These are phyloP conservation scores for Gamsiella multidivaricata DNA, from an alignment of 192 early-diverging fungal genomes.

Conservation along the genomic window DNA sequence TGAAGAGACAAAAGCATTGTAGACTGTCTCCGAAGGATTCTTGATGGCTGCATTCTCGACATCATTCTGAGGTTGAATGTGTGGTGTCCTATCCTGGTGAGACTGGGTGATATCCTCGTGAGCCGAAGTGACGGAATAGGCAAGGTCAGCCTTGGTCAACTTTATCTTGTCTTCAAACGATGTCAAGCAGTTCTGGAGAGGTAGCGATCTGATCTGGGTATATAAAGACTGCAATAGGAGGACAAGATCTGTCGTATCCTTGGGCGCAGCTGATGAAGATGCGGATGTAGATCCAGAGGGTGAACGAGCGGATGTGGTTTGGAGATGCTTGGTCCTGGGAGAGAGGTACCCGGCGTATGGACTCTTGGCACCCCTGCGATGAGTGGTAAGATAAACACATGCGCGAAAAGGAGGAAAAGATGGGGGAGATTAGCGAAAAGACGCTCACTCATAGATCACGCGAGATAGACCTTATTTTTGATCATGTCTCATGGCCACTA, in stretches of 20 bases:
- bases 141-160: conserved; percentile 35
- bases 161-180: conserved; percentile 39
- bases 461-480: not conserved
- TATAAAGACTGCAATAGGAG: conserved; percentile 56
- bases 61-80: conserved; percentile 4
- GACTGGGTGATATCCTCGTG: conserved; percentile 41
- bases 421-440: conserved; percentile 8
- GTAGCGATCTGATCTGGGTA: conserved; percentile 51
- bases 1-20: conserved; percentile 19
- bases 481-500: conserved; percentile 3
- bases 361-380: conserved; percentile 10
- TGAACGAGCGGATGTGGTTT: conserved; percentile 3
- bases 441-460: not conserved
- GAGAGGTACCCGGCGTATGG: conserved; percentile 17
- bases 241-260: conserved; percentile 52
- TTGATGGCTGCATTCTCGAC: conserved; percentile 6
- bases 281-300: not conserved
- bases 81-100: conserved; percentile 5
- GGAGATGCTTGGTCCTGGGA: conserved; percentile 25
- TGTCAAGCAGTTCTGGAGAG: conserved; percentile 48
- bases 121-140: conserved; percentile 42
- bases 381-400: not conserved
- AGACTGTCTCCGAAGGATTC: conserved; percentile 9
- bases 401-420: not conserved
- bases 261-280: conserved; percentile 11